phyloP scores from a whole-genome alignment of 768 basidiomycete species.

The Trametes cinnabarina region DNA sequence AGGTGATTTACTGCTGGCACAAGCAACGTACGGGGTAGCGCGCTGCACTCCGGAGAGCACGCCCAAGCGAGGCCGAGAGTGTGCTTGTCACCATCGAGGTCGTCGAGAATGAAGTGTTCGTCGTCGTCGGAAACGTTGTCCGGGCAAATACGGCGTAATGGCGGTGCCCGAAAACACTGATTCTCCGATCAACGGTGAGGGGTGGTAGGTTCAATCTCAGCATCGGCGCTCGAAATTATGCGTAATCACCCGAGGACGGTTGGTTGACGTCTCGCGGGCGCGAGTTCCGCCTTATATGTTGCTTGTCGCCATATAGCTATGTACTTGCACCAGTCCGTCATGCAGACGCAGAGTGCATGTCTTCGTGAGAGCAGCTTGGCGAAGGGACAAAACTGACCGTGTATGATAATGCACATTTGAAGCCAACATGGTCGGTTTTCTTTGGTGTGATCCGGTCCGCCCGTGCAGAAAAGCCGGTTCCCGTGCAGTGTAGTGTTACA shows the following conservation, averaged over 20 bases:
- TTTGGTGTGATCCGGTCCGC: too few relatives aligned
- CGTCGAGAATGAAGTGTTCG: slow-evolving; percentile 31
- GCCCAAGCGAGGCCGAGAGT: slow-evolving; percentile 44
- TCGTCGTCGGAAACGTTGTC: slow-evolving; percentile 22
- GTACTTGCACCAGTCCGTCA: too few relatives aligned
- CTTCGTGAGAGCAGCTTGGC: too few relatives aligned
- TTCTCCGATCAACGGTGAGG: background rate
- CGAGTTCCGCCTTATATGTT: too few relatives aligned
- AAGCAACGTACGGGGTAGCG: slow-evolving; percentile 35
- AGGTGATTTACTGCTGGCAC: background rate
- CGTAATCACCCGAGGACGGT: slow-evolving; percentile 17
- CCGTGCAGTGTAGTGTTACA: background rate
- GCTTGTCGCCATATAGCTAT: too few relatives aligned
- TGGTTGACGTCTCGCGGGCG: background rate
- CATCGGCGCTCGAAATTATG: background rate
- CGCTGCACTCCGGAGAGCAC: slow-evolving; percentile 38
- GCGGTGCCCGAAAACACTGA: background rate
- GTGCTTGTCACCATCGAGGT: slow-evolving; percentile 47
- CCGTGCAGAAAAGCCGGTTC: background rate
- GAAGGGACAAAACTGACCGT: too few relatives aligned
- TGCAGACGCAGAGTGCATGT: too few relatives aligned
- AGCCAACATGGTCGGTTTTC: too few relatives aligned
- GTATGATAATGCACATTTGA: too few relatives aligned
- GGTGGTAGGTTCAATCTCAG: too few relatives aligned
- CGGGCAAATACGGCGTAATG: slow-evolving; percentile 27